These are phyloP conservation scores for Discostella pseudostelligera DNA, from an alignment of 108 stramenopile species.

Conservation along the genomic window DNA sequence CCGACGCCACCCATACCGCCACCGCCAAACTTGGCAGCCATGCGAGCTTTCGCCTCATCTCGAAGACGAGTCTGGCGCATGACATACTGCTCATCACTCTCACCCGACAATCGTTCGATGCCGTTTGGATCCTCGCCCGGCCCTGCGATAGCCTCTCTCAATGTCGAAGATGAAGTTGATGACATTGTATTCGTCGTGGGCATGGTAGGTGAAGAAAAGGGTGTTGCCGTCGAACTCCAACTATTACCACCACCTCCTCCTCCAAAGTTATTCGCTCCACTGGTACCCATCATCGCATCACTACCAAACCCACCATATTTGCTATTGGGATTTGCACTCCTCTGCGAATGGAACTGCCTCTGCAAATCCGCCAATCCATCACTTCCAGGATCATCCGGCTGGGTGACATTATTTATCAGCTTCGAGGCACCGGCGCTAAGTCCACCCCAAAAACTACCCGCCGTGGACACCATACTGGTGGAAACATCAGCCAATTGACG, in stretches of 20 bases:
- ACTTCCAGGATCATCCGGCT: constrained; percentile 52
- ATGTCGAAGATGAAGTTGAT: constrained; percentile 8
- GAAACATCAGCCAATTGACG: constrained; percentile 38
- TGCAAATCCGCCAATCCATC: constrained; percentile 75
- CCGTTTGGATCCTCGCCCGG: constrained; percentile 86
- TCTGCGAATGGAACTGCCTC: constrained; percentile 64
- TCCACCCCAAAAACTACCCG: constrained; percentile 80
- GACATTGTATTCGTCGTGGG: not conserved
- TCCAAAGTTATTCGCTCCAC: constrained; percentile 1
- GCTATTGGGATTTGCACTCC: constrained; percentile 51
- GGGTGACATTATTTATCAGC: constrained; percentile 57
- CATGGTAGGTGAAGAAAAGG: constrained; percentile 12
- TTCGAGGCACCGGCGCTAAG: constrained; percentile 56
- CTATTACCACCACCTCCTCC: constrained; percentile 26
- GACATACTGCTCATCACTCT: constrained; percentile 90
- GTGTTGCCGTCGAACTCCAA: constrained; percentile 4
- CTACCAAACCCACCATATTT: constrained; percentile 84
- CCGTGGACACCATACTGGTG: constrained; percentile 30
- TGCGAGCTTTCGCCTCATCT: constrained; percentile 79
- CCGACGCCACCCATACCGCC: constrained; percentile 49
- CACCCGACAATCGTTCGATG: constrained; percentile 84
- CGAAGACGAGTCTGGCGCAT: constrained; percentile 81
- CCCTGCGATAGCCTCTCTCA: constrained; percentile 58
- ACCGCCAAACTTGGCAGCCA: constrained; percentile 89
- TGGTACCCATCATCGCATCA: constrained; percentile 36